Percentiles rank a stretch among this genome's conserved stretches.
phyloP scores from a whole-genome alignment of 2,329 filamentous ascomycete species.

The Aspergillus unguis region DNA sequence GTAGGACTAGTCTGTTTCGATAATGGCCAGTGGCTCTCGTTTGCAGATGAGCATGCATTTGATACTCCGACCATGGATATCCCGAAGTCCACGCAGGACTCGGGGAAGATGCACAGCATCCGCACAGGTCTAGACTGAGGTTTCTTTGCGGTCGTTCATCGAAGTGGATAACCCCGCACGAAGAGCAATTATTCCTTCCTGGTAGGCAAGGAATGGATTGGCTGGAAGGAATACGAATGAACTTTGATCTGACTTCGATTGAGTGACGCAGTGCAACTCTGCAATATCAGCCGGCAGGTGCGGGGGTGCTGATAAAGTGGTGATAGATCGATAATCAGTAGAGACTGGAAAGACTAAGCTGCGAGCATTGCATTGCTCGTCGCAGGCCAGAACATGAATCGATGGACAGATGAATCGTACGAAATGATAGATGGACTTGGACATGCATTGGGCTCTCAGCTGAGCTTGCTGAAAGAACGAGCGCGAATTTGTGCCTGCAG shows the following conservation, averaged over 20 bases:
- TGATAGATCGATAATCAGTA: not conserved
- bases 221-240: not conserved
- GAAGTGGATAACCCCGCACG: not conserved
- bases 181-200: not conserved
- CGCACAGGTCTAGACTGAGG: not conserved
- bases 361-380: not conserved
- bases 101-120: not conserved
- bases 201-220: not conserved
- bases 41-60: not conserved
- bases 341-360: not conserved
- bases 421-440: not conserved
- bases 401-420: not conserved
- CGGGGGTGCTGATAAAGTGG: not conserved
- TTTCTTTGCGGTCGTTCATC: not conserved
- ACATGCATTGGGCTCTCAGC: not conserved
- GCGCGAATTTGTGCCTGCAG: not conserved
- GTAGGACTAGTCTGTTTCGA: not conserved
- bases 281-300: not conserved
- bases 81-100: not conserved
- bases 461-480: not conserved
- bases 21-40: not conserved
- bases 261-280: not conserved
- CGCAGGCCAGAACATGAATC: not conserved
- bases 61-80: not conserved
- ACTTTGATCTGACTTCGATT: not conserved